A percentile compares a stretch with the other conserved stretches of the same genome.
Evolutionary conservation across 352 stramenopile genomes (phyloP).

Genomic region (Halophytophthora polymorphica): DNA sequence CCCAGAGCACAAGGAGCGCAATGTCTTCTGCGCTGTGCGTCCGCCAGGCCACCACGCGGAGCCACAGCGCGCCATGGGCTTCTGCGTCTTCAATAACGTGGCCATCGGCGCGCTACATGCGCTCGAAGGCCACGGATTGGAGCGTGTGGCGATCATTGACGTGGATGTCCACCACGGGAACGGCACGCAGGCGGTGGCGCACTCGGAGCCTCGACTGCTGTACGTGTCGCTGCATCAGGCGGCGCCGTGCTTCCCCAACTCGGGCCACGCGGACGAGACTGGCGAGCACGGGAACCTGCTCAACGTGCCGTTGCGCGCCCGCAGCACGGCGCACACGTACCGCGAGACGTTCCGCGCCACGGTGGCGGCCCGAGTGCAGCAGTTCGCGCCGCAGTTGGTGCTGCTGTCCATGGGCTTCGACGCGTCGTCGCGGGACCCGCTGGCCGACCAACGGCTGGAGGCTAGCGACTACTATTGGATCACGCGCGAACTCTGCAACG

Average conservation of each 20-base stretch:
- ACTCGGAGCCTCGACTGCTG: constrained; percentile 28
- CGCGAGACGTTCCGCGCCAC: constrained; percentile 29
- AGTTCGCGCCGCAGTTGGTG: constrained; percentile 81
- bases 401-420: constrained; percentile 88
- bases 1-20: constrained; percentile 16
- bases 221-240: constrained; percentile 60
- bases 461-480: constrained; percentile 60
- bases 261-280: constrained; percentile 35
- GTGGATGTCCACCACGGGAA: constrained; percentile 89
- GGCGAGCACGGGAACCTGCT: constrained; percentile 36
- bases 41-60: constrained; percentile 64
- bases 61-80: constrained; percentile 59
- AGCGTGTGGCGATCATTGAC: constrained; percentile 61
- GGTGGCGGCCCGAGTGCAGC: constrained; percentile 30
- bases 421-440: constrained; percentile 44
- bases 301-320: constrained; percentile 41
- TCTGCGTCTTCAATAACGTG: constrained; percentile 97
- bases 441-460: constrained; percentile 42
- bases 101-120: constrained; percentile 92
- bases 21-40: constrained; percentile 88
- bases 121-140: constrained; percentile 56
- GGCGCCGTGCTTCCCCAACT: constrained; percentile 42
- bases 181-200: constrained; percentile 55
- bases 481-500: constrained; percentile 30
- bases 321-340: constrained; percentile 34